phyloP scores from a whole-genome alignment of 805 yeast species.

The Saturnispora hagleri region DNA sequence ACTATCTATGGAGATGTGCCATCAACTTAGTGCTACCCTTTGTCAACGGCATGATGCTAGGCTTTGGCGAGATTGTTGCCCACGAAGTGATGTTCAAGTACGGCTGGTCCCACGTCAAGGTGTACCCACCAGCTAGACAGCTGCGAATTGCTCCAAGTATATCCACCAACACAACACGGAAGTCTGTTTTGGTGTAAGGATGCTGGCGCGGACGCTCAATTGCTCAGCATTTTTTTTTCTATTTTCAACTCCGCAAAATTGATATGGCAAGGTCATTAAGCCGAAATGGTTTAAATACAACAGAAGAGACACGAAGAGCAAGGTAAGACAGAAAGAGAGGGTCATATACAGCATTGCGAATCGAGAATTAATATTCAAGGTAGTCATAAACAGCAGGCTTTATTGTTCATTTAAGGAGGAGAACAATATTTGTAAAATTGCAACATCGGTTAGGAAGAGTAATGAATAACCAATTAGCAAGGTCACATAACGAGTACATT shows the following conservation, averaged over 20 bases:
- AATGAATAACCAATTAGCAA: conserved; percentile 1
- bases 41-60: conserved; percentile 89
- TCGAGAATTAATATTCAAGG: no score
- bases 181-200: not conserved
- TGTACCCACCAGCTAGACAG: conserved; percentile 18
- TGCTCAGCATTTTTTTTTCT: not conserved
- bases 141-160: not conserved
- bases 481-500: conserved; percentile 9
- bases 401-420: no score
- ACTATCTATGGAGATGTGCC: conserved; percentile 39
- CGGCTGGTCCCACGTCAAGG: conserved; percentile 69
- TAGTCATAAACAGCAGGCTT: no score
- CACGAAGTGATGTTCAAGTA: conserved; percentile 81
- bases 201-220: not conserved
- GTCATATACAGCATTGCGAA: no score
- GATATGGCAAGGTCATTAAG: conserved; percentile 3
- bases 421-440: not conserved
- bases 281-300: conserved; percentile 1
- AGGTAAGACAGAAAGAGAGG: not conserved
- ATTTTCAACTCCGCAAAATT: not conserved
- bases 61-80: conserved; percentile 91
- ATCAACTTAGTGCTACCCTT: conserved; percentile 80
- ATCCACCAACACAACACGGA: not conserved
- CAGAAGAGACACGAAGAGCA: not conserved
- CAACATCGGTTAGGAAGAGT: no score